A percentile compares a stretch with the other conserved stretches of the same genome.
These are phyloP conservation scores for Adiantum capillusveneris DNA, from an alignment of 75 land plant genomes.

Conservation along the genomic window DNA sequence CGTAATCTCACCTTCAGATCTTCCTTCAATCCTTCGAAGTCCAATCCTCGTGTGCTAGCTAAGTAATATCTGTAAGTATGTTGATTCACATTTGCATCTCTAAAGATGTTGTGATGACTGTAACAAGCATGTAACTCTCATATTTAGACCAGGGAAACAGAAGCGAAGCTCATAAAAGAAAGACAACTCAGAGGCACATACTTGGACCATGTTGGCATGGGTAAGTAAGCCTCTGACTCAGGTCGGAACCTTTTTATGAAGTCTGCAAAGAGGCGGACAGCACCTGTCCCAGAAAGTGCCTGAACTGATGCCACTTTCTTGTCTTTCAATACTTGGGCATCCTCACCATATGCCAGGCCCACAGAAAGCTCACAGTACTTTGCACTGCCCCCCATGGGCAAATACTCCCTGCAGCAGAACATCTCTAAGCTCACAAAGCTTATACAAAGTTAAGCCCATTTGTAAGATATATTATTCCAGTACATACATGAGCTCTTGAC, in stretches of 20 bases:
- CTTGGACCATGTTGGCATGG: constrained; percentile 94
- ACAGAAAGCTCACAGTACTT: constrained; percentile 65
- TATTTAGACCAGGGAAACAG: not conserved
- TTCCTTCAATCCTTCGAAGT: constrained; percentile 77
- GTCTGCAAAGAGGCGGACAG: constrained; percentile 89
- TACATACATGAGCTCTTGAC: constrained; percentile 58
- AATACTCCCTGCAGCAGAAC: constrained; percentile 57
- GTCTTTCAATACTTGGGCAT: constrained; percentile 62
- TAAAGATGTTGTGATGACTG: constrained; percentile 94
- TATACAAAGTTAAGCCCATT: not conserved
- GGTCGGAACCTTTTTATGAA: constrained; percentile 84
- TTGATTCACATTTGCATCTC: constrained; percentile 83
- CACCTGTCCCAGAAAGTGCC: constrained; percentile 92
- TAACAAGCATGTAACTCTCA: not conserved
- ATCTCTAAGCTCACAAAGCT: not conserved
- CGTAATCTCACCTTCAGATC: constrained; percentile 66
- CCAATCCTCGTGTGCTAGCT: constrained; percentile 71
- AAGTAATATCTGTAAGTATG: constrained; percentile 77
- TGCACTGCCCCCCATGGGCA: constrained; percentile 87
- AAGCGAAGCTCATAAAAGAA: not conserved
- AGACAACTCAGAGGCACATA: constrained; percentile 20
- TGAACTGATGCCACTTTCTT: constrained; percentile 81
- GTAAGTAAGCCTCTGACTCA: constrained; percentile 76
- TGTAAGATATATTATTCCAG: not conserved
- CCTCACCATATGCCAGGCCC: constrained; percentile 80